Evolutionary conservation across 345 rosid species (phyloP), one percentile per base, ranked within the genome.

Genomic region (Atalantia buxifolia): DNA sequence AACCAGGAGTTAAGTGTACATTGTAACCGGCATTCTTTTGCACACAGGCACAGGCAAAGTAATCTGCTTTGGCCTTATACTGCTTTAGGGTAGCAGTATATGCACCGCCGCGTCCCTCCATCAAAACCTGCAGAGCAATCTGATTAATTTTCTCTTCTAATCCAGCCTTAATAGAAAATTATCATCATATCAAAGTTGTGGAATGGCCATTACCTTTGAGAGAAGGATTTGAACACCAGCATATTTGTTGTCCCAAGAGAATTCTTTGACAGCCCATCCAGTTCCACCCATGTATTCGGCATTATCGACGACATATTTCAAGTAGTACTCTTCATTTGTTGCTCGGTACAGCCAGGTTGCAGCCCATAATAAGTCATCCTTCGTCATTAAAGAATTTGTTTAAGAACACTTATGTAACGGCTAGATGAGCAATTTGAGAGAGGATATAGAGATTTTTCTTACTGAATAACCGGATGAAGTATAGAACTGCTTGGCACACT

Each of bases 211-310:
- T 77, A 94, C 94, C 97, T 93, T 90, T 62, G 88, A 79, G 50
- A 94, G 87, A 64, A 94, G 94, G 87, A 90, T 81, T 81, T 94
- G 98, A 45, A 93, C 88, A 68, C 97, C 98, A 4, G 93, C 98
- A 74, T 91, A 92, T 35, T 94, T 93, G 89, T 84, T 91, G 85
- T 94, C 97, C 98, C 97, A 94, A n/a, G 94, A 91, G 88, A 94
- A 93, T 33, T 94, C 97, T 76, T 90, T 91, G 75, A 91, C 84
- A 22, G 92, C 94, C 94, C 96, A 92, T n/a, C 97, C 91, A 33
- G 92, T 93, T 84, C 98, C 97, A 0, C 98, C 97, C 97, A 94
- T 88, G 85, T 87, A 86, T 18, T 76, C 93, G 16, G 91, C 94
- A 66, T 94, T 94, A 79, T 93, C 87, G 22, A 88, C 65, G 14